Evolutionary conservation across 108 stramenopile genomes (phyloP).

Genomic region (Mayamaea pseudoterrestris): DNA sequence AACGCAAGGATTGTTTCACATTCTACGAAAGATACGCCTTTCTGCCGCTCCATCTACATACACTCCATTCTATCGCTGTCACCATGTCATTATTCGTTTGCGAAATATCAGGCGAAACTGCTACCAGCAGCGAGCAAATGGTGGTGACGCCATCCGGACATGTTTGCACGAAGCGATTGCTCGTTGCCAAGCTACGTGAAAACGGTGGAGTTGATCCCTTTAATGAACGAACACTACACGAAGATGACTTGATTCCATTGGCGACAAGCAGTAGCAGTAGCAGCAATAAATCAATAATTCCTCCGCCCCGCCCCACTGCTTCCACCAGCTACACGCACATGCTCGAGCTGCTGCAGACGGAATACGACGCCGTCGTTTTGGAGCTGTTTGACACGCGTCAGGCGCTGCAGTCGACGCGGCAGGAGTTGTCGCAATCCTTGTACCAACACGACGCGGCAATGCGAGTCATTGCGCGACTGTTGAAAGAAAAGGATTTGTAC

Average conservation of each 20-base stretch:
- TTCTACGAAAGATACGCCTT: no score
- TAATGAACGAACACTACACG: constrained; percentile 33
- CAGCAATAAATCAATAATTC: constrained; percentile 18
- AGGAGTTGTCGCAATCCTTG: constrained; percentile 77
- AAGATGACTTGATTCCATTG: constrained; percentile 42
- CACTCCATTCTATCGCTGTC: neutral
- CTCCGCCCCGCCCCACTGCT: neutral
- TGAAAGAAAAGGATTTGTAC: constrained; percentile 83
- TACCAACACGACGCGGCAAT: constrained; percentile 96
- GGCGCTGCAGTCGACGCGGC: constrained; percentile 75
- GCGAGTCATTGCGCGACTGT: constrained; percentile 84
- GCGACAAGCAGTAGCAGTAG: constrained; percentile 10
- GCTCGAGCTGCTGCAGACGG: constrained; percentile 48
- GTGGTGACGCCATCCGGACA: constrained; percentile 77
- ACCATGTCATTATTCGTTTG: constrained; percentile 27
- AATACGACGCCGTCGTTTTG: constrained; percentile 83
- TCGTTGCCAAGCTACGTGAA: constrained; percentile 60
- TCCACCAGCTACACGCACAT: constrained; percentile 52
- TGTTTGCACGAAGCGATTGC: constrained; percentile 47
- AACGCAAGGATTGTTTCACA: no score
- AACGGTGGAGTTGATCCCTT: constrained; percentile 76
- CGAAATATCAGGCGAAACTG: constrained; percentile 49
- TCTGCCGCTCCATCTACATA: no score
- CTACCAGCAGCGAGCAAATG: constrained; percentile 24
- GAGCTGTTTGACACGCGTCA: constrained; percentile 79